These are phyloP conservation scores for Dicorynia guianensis DNA, from an alignment of 306 rosid genomes.

Conservation along the genomic window DNA sequence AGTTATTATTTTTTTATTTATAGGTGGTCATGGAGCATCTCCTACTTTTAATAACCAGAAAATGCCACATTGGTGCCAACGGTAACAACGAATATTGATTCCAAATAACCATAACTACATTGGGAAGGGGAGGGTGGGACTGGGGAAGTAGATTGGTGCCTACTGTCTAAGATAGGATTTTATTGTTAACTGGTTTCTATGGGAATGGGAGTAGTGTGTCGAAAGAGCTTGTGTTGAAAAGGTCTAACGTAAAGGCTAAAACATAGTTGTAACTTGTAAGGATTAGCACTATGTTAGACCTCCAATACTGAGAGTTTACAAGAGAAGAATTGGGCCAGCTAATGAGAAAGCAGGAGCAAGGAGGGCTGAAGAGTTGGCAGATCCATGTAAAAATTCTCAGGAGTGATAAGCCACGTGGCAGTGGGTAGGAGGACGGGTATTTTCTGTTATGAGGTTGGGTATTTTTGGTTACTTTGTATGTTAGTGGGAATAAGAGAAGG, in stretches of 20 bases:
- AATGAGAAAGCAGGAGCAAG: too few relatives aligned
- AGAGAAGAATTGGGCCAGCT: too few relatives aligned
- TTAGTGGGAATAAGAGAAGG: too few relatives aligned
- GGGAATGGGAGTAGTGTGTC: slow-evolving; percentile 5
- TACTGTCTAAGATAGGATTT: too few relatives aligned
- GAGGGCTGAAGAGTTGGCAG: too few relatives aligned
- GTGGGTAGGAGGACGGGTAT: too few relatives aligned
- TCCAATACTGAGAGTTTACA: too few relatives aligned
- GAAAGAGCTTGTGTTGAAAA: slow-evolving; percentile 10
- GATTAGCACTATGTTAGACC: not conserved
- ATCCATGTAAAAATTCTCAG: too few relatives aligned
- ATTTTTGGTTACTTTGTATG: too few relatives aligned
- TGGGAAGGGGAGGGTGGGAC: not conserved
- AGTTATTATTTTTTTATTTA: not conserved
- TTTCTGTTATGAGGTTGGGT: too few relatives aligned
- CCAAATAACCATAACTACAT: not conserved
- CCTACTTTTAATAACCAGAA: not conserved
- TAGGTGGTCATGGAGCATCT: not conserved
- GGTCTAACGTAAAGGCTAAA: not conserved
- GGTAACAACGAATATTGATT: not conserved
- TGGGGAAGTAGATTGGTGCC: slow-evolving; percentile 6
- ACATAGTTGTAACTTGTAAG: too few relatives aligned
- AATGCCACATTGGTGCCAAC: slow-evolving; percentile 24
- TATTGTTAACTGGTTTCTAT: not conserved
- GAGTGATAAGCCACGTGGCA: too few relatives aligned